A percentile compares a stretch with the other conserved stretches of the same genome.
Evolutionary conservation across 2,329 filamentous ascomycete species (phyloP).

Genomic region (Aspergillus caelatus): DNA sequence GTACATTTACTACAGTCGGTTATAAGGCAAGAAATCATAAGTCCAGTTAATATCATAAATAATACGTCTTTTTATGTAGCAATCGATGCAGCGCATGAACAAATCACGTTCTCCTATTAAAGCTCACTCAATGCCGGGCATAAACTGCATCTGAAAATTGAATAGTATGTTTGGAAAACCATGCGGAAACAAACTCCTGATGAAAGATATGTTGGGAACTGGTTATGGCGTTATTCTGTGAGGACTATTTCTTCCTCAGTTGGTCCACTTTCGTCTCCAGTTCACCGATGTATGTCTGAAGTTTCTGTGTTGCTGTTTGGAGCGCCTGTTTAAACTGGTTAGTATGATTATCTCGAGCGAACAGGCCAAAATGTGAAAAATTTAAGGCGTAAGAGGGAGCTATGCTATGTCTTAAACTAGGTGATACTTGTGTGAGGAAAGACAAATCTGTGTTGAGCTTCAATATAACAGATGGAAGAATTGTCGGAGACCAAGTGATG

Average conservation of each 20-base stretch:
- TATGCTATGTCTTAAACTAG: background rate
- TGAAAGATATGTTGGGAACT: constrained; percentile 1
- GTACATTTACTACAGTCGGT: background rate
- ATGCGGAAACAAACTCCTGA: constrained; percentile 12
- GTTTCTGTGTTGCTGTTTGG: constrained; percentile 81
- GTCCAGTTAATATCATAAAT: background rate
- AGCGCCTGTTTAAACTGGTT: constrained; percentile 64
- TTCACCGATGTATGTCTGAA: constrained; percentile 79
- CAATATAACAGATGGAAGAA: background rate
- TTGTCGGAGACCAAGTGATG: background rate
- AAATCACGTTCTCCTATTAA: background rate
- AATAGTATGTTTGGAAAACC: background rate
- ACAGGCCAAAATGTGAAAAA: too few relatives aligned
- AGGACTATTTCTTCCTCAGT: constrained; percentile 65
- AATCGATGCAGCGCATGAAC: background rate
- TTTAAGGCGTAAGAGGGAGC: too few relatives aligned
- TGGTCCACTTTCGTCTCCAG: constrained; percentile 79
- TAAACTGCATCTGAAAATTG: constrained; percentile 1
- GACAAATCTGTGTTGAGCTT: background rate
- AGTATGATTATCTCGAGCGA: background rate
- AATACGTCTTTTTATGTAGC: background rate
- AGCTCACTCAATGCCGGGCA: background rate
- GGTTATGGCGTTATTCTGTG: background rate
- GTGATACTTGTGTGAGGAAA: too few relatives aligned
- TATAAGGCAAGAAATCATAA: too few relatives aligned